Base-by-base conservation (phyloP, 768 basidiomycete species). In the Leccinum boreale region DNA sequence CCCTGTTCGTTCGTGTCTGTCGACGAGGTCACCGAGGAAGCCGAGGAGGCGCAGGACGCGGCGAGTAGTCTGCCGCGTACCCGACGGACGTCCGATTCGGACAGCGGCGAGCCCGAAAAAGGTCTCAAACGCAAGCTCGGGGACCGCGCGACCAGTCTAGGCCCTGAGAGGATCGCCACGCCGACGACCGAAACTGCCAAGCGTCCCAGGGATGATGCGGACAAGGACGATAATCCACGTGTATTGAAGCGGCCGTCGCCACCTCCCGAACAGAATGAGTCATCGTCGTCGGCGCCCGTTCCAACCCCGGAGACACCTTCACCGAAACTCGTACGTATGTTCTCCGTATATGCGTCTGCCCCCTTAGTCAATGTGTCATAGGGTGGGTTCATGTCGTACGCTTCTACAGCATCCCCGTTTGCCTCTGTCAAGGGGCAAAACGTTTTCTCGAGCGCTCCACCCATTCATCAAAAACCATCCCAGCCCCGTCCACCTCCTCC, bases 381-480 rank as follows among this genome's bases (percentile, higher is more conserved):
- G 87, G 75, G 81, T 53, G 90, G 90, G 24, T 92, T 92, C 70
- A 85, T 86, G 81, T 86, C 89, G 2, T 92, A 90, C 64, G 89
- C 90, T 12, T 86, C 88, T 3, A 75, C 82, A 11, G 80, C 77
- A 55, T 91, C 90, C 2, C 89, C 90, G 5, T 92, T 92, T 65
- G 84, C 87, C 14, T 72, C 81, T 49, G 84, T 89, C 66, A 89
- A 86, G 63, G 90, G 88, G 49, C 81, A 85, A 58, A 88, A 81
- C 66, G 61, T 80, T 26, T 79, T 82, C 55, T 68, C 68, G 26
- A 59, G 64, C 28, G 59, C 58, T 7, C 15, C 60, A 29, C 36
- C 61, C 46, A 69, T 59, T 39, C 52, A 59, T 79, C 64, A 46
- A 67, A 73, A 64, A 45, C 65, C 65, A n/a, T 39, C n/a, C 4